Percentiles rank a stretch among this genome's conserved stretches.
Conservation (phyloP, 805 yeast genomes). For the Candida argentea region DNA sequence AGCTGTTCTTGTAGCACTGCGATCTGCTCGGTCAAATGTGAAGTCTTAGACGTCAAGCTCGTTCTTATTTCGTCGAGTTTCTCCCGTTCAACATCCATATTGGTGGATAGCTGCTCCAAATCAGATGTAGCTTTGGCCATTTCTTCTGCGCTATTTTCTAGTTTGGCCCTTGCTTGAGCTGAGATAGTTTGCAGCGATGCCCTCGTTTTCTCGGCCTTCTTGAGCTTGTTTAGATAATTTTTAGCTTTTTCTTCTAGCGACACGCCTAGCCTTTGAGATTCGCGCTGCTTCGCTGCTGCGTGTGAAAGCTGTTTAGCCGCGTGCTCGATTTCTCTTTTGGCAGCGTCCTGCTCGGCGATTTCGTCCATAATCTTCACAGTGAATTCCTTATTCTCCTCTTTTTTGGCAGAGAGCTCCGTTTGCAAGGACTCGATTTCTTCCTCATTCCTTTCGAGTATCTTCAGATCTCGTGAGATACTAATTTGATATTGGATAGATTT, state of each 20-base stretch:
- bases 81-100: constrained; percentile 42
- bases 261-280: constrained; percentile 41
- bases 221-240: constrained; percentile 47
- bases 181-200: constrained; percentile 36
- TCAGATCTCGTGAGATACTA: constrained; percentile 29
- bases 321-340: constrained; percentile 17
- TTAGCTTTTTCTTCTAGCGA: constrained; percentile 70
- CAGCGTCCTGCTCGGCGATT: constrained; percentile 18
- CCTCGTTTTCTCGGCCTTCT: constrained; percentile 48
- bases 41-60: constrained; percentile 66
- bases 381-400: constrained; percentile 28
- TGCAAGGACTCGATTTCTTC: constrained; percentile 29
- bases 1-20: constrained; percentile 51
- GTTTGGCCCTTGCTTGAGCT: constrained; percentile 34
- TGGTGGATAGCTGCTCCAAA: constrained; percentile 30
- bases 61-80: constrained; percentile 54
- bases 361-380: constrained; percentile 19
- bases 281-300: constrained; percentile 20
- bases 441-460: constrained; percentile 28
- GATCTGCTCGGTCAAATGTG: constrained; percentile 54
- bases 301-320: constrained; percentile 12
- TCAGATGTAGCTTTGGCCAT: constrained; percentile 35
- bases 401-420: constrained; percentile 34
- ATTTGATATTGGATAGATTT: constrained; percentile 50
- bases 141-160: constrained; percentile 36